Evolutionary conservation across 2,329 filamentous ascomycete genomes (phyloP), one percentile per base, ranked within the genome.

Genomic region (Fusarium tuaranense): DNA sequence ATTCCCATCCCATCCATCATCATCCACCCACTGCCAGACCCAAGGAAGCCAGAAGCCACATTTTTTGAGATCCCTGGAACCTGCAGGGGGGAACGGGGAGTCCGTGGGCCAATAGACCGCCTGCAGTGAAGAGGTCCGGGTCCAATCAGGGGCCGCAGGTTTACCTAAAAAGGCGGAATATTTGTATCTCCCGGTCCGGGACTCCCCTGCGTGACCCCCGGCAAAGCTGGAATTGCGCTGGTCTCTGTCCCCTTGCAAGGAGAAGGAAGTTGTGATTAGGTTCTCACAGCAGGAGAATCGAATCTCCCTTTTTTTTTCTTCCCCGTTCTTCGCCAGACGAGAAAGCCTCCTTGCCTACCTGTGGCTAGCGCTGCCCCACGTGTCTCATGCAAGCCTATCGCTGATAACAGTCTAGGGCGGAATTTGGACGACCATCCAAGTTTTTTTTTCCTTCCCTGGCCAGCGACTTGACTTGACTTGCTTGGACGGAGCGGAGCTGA

Each of bases 91-190:
- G 25, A 34, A 27, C 63, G 69, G 53, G 64, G 65, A 63, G 66
- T 64, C 66, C 63, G 64, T 63, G 46, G 74, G 57, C 74, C 74
- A 76, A 75, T 75, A 55, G 69, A 41, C 60, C 53, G 51, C 58
- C 59, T 46, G 12, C 41, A 53, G 60, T 30, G n/a, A n/a, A 25
- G 63, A 68, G 41, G 51, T 46, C 25, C 36, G 51, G 51, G 62
- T 51, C 70, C 74, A 76, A 77, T 76, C 67, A 76, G 55, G 51
- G 64, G 65, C 25, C 48, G 36, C 53, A 62, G 16, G 25, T 46
- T 64, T 59, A 53, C 63, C 61, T 32, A 53, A 65, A 59, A 63
- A 72, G 53, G 55, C 74, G 74, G 71, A 65, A 67, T 34, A 74
- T 66, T 62, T 34, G 55, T 59, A 71, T 67, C 59, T 65, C 55